Evolutionary conservation across 805 yeast genomes (phyloP).

Genomic region (Isabelozyma rhagii): DNA sequence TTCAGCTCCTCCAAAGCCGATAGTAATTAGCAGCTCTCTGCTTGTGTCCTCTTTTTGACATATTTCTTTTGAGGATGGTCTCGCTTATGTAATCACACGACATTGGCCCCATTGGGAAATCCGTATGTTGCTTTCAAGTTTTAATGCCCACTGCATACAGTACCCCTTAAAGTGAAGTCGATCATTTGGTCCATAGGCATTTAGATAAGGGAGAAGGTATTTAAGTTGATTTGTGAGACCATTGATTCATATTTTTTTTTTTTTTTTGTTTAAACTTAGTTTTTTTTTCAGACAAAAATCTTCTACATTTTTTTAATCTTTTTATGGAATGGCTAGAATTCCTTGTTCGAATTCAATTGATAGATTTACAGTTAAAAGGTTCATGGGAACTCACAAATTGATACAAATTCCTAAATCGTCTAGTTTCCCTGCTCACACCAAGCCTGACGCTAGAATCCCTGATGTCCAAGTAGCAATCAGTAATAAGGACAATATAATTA

Average conservation of each 20-base stretch:
- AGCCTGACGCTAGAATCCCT: conserved; percentile 29
- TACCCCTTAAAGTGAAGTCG: not conserved
- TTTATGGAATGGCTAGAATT: not conserved
- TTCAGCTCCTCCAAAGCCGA: too few relatives aligned
- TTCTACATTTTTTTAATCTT: too few relatives aligned
- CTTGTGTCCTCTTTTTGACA: too few relatives aligned
- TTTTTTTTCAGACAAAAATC: too few relatives aligned
- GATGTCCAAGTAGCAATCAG: conserved; percentile 21
- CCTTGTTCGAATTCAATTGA: not conserved
- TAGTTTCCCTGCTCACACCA: conserved; percentile 21
- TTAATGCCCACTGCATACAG: not conserved
- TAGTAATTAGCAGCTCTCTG: too few relatives aligned
- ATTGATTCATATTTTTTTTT: too few relatives aligned
- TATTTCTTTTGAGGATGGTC: not conserved
- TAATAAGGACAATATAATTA: conserved; percentile 27
- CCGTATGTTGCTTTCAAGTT: not conserved
- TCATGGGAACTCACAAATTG: conserved; percentile 9
- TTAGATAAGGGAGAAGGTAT: not conserved
- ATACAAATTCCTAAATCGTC: conserved; percentile 27
- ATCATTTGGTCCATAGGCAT: not conserved
- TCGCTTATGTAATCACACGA: not conserved
- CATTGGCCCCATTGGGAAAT: not conserved
- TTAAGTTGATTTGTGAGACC: not conserved
- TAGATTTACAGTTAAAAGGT: not conserved
- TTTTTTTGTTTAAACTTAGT: too few relatives aligned